Percentiles rank a stretch among this genome's conserved stretches.
These are phyloP conservation scores for Camelina neglecta DNA, from an alignment of 345 rosid genomes.

Conservation along the genomic window DNA sequence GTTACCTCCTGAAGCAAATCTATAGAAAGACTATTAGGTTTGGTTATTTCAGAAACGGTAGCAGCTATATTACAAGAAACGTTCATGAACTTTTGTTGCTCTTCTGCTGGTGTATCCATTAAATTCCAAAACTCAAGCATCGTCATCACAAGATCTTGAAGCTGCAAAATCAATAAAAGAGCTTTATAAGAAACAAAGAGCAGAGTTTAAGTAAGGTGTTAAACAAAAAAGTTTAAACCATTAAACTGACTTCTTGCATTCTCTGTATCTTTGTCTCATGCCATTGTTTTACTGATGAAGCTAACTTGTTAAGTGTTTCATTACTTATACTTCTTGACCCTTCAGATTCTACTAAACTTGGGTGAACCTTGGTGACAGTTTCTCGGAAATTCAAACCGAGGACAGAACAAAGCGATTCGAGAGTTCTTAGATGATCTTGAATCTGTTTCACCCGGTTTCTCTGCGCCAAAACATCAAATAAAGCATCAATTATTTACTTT, in stretches of 20 bases:
- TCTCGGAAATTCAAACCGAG: slow-evolving; percentile 70
- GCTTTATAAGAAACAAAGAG: not conserved
- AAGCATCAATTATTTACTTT: not conserved
- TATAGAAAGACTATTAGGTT: slow-evolving; percentile 79
- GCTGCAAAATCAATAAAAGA: slow-evolving; percentile 53
- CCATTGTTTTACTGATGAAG: slow-evolving; percentile 50
- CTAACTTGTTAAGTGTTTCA: slow-evolving; percentile 57
- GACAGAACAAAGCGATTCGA: slow-evolving; percentile 67
- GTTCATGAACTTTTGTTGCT: slow-evolving; percentile 78
- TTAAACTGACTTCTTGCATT: slow-evolving; percentile 68
- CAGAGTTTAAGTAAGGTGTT: not conserved
- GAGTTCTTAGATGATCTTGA: slow-evolving; percentile 51
- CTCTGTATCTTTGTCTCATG: slow-evolving; percentile 78
- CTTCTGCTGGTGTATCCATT: slow-evolving; percentile 96
- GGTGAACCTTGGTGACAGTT: slow-evolving; percentile 55
- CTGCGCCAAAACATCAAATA: slow-evolving; percentile 44
- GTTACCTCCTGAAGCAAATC: slow-evolving; percentile 60
- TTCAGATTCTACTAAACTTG: slow-evolving; percentile 59
- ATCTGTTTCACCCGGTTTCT: slow-evolving; percentile 69
- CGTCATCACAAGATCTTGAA: slow-evolving; percentile 91
- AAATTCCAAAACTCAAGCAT: slow-evolving; percentile 91
- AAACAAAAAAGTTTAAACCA: not conserved
- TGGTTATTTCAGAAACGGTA: slow-evolving; percentile 83
- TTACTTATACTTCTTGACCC: slow-evolving; percentile 58
- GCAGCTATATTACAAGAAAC: slow-evolving; percentile 95